Evolutionary conservation across 202 grass and related monocot genomes (phyloP).

Genomic region (Setaria italica): DNA sequence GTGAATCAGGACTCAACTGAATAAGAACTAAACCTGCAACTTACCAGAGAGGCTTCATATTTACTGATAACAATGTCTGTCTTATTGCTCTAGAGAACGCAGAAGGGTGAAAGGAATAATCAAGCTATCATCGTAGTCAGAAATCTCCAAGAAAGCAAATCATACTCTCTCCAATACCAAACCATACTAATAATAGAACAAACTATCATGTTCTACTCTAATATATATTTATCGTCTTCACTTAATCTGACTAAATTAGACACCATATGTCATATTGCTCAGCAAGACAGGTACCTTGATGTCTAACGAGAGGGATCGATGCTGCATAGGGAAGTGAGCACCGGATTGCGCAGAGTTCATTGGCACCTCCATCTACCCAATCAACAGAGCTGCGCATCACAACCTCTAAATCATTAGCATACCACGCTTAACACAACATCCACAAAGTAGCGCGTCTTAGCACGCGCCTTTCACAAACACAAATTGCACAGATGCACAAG

Average conservation of each 20-base stretch:
- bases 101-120: constrained; percentile 25
- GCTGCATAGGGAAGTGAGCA: constrained; percentile 55
- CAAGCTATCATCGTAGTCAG: constrained; percentile 14
- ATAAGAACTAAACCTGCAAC: constrained; percentile 28
- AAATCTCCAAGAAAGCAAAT: not conserved
- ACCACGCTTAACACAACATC: not conserved
- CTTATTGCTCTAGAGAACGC: constrained; percentile 70
- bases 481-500: no score
- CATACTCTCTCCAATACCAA: not conserved
- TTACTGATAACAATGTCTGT: constrained; percentile 87
- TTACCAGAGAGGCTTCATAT: constrained; percentile 81
- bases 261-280: not conserved
- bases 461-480: no score
- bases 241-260: not conserved
- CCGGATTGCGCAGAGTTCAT: constrained; percentile 22
- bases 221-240: not conserved
- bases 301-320: constrained; percentile 61
- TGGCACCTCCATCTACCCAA: constrained; percentile 41
- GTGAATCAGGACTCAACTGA: not conserved
- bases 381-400: not conserved
- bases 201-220: not conserved
- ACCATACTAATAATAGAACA: not conserved
- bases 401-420: constrained; percentile 8
- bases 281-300: constrained; percentile 64
- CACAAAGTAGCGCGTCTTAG: not conserved